These are phyloP conservation scores for Eimeria tenella DNA, from an alignment of 169 alveolate genomes.

Conservation along the genomic window DNA sequence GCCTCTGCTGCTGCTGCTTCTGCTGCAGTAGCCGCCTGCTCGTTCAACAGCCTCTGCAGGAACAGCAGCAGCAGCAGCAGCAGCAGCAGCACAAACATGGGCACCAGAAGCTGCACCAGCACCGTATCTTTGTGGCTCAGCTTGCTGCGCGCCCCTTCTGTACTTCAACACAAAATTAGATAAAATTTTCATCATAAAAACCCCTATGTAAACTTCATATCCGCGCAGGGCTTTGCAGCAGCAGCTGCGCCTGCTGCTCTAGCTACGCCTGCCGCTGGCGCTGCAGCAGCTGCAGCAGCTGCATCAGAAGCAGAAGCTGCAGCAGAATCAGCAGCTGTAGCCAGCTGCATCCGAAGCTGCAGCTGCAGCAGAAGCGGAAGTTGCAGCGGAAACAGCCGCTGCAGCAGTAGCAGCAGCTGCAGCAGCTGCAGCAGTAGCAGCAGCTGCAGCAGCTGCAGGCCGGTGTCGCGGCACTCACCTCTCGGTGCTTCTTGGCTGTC, in stretches of 20 bases:
- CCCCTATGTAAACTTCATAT: too few relatives aligned
- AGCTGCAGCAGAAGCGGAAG: not conserved
- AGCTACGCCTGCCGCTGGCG: not conserved
- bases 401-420: not conserved
- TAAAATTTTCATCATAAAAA: too few relatives aligned
- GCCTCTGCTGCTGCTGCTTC: not conserved
- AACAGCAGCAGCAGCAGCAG: too few relatives aligned
- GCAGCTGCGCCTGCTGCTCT: not conserved
- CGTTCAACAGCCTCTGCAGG: too few relatives aligned
- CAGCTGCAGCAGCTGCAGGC: not conserved
- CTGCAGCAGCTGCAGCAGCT: slow-evolving; percentile 46
- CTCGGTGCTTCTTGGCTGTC: not conserved
- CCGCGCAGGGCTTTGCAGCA: too few relatives aligned
- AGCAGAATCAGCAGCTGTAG: not conserved
- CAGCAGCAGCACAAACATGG: too few relatives aligned
- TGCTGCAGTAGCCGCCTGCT: not conserved
- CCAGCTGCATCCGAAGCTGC: not conserved
- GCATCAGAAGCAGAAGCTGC: not conserved
- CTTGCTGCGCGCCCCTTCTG: too few relatives aligned
- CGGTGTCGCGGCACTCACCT: not conserved
- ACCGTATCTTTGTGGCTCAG: too few relatives aligned
- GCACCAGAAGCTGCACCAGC: too few relatives aligned
- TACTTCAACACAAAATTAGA: too few relatives aligned
- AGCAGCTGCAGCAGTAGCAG: not conserved
- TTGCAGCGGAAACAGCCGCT: not conserved